Base-by-base conservation (phyloP, 139 green algal genomes). In the Picochlorum sp. region DNA sequence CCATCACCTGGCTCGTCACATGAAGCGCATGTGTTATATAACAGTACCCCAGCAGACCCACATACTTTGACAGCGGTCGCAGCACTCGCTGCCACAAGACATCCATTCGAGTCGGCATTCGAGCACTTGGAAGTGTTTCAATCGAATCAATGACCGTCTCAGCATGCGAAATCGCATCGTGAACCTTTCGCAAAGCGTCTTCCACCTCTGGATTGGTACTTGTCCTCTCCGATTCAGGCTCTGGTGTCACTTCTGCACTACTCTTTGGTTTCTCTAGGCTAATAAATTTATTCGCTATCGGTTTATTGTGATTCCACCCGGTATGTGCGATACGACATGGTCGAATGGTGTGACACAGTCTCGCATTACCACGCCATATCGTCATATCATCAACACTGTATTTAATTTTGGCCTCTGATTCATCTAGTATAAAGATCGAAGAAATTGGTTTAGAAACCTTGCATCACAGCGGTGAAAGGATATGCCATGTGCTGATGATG, bases 111-210 rank as follows among this genome's bases (percentile, higher is more conserved):
- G 51, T 71, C 5, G 65, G 30, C 11, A 64, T 16, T 37, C 31
- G 20, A 28, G 54, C 65, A 41, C 65, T 65, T 50, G 65, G 71
- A 49, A 77, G 59, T 23, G n/a, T 30, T 13, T 77, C 56, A 15
- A 77, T 31, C 5, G 7, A 54, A 63, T 68, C 31, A 58, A 66
- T 37, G 11, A 49, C 45, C 23, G 30, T 8, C 37, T 76, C 70
- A 2, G 70, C 70, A 4, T 66, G 30, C 9, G 20, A 14, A 30
- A 76, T 10, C 1, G 70, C 70, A 14, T 49, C 56, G 21, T 61
- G 28, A 62, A 72, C 63, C 10, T 31, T 57, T 15, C 28, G 4
- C 10, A 76, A 38, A 15, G 70, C 70, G 21, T 72, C 70, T 5
- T 24, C 18, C 14, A 76, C 63, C 23, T 57, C 20, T 3, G 62